Percentiles rank a stretch among this genome's conserved stretches.
phyloP scores from a whole-genome alignment of 768 basidiomycete genomes.

The Phylloporus scabripes region DNA sequence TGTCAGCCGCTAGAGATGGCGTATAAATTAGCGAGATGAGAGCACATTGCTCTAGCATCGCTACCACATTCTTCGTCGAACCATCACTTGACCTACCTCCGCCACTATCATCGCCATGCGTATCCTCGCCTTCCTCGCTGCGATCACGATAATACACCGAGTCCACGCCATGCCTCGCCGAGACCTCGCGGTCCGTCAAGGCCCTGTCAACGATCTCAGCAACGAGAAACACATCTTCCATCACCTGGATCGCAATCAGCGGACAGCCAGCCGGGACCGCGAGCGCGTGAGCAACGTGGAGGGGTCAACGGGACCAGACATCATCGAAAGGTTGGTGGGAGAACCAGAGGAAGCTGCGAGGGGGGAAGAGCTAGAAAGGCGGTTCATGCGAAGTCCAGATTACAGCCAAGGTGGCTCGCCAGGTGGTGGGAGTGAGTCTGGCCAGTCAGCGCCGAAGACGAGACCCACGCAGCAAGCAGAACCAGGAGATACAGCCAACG shows the following conservation, averaged over 20 bases:
- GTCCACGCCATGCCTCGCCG: constrained; percentile 21
- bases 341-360: background rate
- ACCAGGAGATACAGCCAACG: constrained; percentile 5
- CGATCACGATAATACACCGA: constrained; percentile 19
- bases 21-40: constrained; percentile 13
- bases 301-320: background rate
- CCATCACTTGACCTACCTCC: constrained; percentile 9
- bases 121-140: constrained; percentile 17
- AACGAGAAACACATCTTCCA: constrained; percentile 24
- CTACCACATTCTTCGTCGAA: background rate
- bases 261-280: constrained; percentile 16
- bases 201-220: constrained; percentile 13
- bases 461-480: constrained; percentile 11
- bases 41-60: background rate
- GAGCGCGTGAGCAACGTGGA: background rate
- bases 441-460: constrained; percentile 8
- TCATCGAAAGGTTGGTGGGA: background rate
- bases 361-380: constrained; percentile 5
- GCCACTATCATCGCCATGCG: constrained; percentile 25
- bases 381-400: constrained; percentile 23
- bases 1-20: constrained; percentile 22
- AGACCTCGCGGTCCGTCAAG: constrained; percentile 17
- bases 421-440: constrained; percentile 2
- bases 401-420: constrained; percentile 19
- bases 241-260: constrained; percentile 28